Evolutionary conservation across 2,329 filamentous ascomycete species (phyloP).

Genomic region (Thelonectria olida): DNA sequence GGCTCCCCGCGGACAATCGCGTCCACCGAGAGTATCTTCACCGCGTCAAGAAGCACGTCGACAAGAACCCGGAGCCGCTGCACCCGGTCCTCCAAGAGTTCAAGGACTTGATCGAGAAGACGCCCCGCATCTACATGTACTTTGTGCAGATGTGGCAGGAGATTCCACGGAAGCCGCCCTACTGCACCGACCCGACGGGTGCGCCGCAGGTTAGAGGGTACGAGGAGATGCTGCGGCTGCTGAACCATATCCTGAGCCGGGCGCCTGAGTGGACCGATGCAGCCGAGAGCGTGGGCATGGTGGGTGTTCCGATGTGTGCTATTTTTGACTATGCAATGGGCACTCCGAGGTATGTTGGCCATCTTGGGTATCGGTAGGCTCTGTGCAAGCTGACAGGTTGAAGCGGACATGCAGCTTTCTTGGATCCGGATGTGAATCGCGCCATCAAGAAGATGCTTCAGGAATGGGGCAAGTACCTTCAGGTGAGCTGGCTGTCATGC

Average conservation of each 20-base stretch:
- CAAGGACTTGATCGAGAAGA: conserved; percentile 70
- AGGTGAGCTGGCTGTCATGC: conserved; percentile 43
- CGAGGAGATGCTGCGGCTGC: conserved; percentile 70
- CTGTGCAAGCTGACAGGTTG: conserved; percentile 34
- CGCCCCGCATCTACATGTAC: conserved; percentile 72
- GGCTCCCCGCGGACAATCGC: conserved; percentile 71
- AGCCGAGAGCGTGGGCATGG: conserved; percentile 60
- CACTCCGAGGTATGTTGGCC: conserved; percentile 54
- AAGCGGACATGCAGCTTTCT: conserved; percentile 60
- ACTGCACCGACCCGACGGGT: conserved; percentile 69
- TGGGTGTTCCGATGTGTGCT: conserved; percentile 61
- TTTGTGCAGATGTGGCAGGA: conserved; percentile 75
- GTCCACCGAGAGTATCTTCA: conserved; percentile 71
- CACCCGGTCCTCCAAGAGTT: conserved; percentile 72
- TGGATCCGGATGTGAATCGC: conserved; percentile 63
- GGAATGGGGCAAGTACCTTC: conserved; percentile 65
- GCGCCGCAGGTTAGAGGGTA: conserved; percentile 72
- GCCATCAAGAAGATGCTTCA: conserved; percentile 64
- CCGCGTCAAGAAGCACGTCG: conserved; percentile 63
- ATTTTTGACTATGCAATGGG: conserved; percentile 67
- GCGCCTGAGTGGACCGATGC: conserved; percentile 64
- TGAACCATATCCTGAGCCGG: conserved; percentile 67
- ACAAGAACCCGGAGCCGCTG: conserved; percentile 59
- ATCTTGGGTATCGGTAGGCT: neutral
- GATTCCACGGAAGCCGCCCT: conserved; percentile 68